Evolutionary conservation across 495 filamentous ascomycete genomes (phyloP).

Genomic region (Lepidopterella palustris): DNA sequence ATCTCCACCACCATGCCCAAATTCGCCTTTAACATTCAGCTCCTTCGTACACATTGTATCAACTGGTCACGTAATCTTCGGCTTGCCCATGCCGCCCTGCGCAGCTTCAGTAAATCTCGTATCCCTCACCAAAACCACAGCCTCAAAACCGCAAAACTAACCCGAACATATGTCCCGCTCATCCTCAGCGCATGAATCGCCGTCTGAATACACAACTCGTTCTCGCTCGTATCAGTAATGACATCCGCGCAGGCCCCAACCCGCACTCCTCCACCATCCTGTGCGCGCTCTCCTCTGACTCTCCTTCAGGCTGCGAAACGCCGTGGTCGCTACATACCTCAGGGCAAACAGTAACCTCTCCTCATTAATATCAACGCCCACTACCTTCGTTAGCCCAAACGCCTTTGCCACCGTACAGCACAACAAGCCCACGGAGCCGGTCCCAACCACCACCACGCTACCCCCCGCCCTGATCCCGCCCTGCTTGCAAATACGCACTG

Average conservation of each 20-base stretch:
- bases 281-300: slow-evolving; percentile 57
- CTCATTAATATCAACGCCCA: slow-evolving; percentile 70
- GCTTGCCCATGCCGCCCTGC: slow-evolving; percentile 61
- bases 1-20: slow-evolving; percentile 76
- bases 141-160: no score
- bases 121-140: no score
- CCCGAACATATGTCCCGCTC: slow-evolving; percentile 81
- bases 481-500: slow-evolving; percentile 70
- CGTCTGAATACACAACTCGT: slow-evolving; percentile 67
- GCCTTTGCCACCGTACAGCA: slow-evolving; percentile 72
- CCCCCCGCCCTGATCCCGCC: slow-evolving; percentile 63
- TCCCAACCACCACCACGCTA: slow-evolving; percentile 73
- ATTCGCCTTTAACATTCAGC: slow-evolving; percentile 70
- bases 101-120: not conserved
- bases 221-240: slow-evolving; percentile 81
- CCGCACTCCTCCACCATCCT: slow-evolving; percentile 45
- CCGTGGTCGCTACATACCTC: slow-evolving; percentile 58
- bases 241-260: slow-evolving; percentile 58
- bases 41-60: slow-evolving; percentile 78
- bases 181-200: slow-evolving; percentile 61
- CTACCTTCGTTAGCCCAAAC: slow-evolving; percentile 68
- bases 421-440: slow-evolving; percentile 77
- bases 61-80: slow-evolving; percentile 75
- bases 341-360: slow-evolving; percentile 63
- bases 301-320: slow-evolving; percentile 54